A percentile compares a stretch with the other conserved stretches of the same genome.
phyloP scores from a whole-genome alignment of 768 basidiomycete species.

The Lactifluus hygrophoroides region DNA sequence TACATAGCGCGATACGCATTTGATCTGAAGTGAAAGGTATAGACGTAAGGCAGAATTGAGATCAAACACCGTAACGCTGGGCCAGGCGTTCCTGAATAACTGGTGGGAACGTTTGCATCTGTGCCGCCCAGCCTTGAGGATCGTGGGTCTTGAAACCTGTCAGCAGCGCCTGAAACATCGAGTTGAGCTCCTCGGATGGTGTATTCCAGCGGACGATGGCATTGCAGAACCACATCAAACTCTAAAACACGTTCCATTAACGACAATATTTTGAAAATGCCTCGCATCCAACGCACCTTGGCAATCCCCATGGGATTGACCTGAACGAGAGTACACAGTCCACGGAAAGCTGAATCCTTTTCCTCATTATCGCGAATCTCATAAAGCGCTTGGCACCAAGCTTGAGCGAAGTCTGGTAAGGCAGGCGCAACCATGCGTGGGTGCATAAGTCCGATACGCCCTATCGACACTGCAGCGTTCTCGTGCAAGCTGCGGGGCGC shows the following conservation, averaged over 20 bases:
- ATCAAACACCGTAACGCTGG: conserved; percentile 77
- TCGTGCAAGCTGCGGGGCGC: conserved; percentile 92
- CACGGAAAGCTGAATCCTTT: conserved; percentile 98
- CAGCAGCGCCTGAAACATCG: conserved; percentile 88
- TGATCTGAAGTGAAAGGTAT: conserved; percentile 4
- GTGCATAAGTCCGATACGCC: conserved; percentile 90
- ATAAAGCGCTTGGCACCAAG: conserved; percentile 95
- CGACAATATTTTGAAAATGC: not conserved
- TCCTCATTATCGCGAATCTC: conserved; percentile 99
- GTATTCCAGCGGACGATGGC: conserved; percentile 93
- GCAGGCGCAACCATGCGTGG: conserved; percentile 84
- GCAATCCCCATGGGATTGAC: conserved; percentile 90
- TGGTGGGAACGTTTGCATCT: conserved; percentile 77
- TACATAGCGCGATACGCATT: conserved; percentile 6
- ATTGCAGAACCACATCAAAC: conserved; percentile 96
- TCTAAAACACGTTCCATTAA: conserved; percentile 44
- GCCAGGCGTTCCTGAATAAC: conserved; percentile 82
- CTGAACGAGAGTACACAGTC: conserved; percentile 92
- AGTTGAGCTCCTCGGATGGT: conserved; percentile 85
- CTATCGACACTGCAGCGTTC: conserved; percentile 98
- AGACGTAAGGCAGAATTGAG: not conserved
- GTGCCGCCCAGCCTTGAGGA: conserved; percentile 75
- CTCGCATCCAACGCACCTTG: conserved; percentile 47
- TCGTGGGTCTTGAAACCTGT: conserved; percentile 87
- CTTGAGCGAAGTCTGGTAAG: conserved; percentile 82